Conservation (phyloP, 2,329 filamentous ascomycete species). For the Pseudogymnoascus verrucosus region DNA sequence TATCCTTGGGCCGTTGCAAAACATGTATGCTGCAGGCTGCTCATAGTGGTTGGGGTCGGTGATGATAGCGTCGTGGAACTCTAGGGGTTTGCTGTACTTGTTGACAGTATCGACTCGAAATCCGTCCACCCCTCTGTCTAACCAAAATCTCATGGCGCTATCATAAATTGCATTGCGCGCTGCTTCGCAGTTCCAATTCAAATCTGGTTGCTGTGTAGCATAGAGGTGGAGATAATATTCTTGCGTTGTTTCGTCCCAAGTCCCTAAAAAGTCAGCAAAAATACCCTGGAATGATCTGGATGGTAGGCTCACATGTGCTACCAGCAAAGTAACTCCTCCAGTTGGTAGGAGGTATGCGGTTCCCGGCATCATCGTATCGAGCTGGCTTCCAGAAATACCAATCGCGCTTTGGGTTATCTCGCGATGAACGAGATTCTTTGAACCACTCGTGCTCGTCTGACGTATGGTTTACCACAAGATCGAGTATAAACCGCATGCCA, state of each 20-base stretch:
- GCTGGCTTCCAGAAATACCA: conserved; percentile 61
- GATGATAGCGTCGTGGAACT: conserved; percentile 51
- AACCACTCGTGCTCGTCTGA: conserved; percentile 64
- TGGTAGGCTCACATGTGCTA: conserved; percentile 48
- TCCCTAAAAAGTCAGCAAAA: conserved; percentile 11
- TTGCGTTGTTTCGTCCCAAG: conserved; percentile 58
- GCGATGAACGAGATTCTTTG: conserved; percentile 43
- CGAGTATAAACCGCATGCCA: conserved; percentile 63
- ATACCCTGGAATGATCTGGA: neutral
- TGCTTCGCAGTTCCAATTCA: conserved; percentile 71
- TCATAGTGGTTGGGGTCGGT: conserved; percentile 34
- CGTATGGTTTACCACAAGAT: conserved; percentile 73
- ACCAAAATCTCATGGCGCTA: conserved; percentile 72
- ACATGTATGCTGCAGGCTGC: conserved; percentile 49
- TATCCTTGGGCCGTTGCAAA: conserved; percentile 60
- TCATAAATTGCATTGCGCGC: conserved; percentile 64
- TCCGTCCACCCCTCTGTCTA: conserved; percentile 63
- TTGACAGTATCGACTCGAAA: conserved; percentile 70
- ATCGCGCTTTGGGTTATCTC: conserved; percentile 44
- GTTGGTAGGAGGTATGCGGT: conserved; percentile 65
- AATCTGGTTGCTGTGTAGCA: conserved; percentile 66
- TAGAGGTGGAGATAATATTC: conserved; percentile 77
- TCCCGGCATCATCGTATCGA: conserved; percentile 46
- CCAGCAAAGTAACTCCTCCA: conserved; percentile 57
- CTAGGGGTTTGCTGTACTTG: conserved; percentile 57